phyloP scores from a whole-genome alignment of 306 rosid genomes.

The Corylus heterophylla region DNA sequence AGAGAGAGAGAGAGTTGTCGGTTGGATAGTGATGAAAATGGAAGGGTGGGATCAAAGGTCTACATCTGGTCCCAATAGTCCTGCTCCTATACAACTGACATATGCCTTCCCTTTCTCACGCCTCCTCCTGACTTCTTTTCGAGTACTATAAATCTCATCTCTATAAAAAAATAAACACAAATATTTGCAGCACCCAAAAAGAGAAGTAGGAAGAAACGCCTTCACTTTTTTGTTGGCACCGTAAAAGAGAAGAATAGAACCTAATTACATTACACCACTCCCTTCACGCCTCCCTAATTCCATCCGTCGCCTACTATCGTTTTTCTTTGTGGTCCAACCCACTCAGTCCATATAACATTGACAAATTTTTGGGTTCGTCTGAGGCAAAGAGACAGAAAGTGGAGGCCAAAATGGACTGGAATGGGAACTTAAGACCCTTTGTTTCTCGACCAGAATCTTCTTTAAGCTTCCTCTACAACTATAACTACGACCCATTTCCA shows the following conservation, averaged over 20 bases:
- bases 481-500: constrained; percentile 53
- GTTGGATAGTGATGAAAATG: constrained; percentile 34
- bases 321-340: constrained; percentile 54
- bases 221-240: constrained; percentile 24
- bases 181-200: constrained; percentile 65
- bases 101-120: constrained; percentile 78
- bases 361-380: constrained; percentile 29
- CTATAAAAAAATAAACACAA: constrained; percentile 38
- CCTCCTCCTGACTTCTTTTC: constrained; percentile 43
- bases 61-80: constrained; percentile 58
- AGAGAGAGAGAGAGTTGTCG: constrained; percentile 27
- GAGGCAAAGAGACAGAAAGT: constrained; percentile 30
- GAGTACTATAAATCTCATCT: not conserved
- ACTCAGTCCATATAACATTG: constrained; percentile 40
- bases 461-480: constrained; percentile 72
- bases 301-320: constrained; percentile 10
- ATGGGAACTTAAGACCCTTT: constrained; percentile 59
- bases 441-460: constrained; percentile 67
- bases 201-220: constrained; percentile 25
- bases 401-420: constrained; percentile 73
- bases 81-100: constrained; percentile 61
- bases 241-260: constrained; percentile 35
- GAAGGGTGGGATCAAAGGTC: constrained; percentile 54
- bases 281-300: constrained; percentile 41
- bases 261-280: constrained; percentile 16